Evolutionary conservation across 2,329 filamentous ascomycete genomes (phyloP), one percentile per base, ranked within the genome.

Genomic region (Monosporascus sp.): DNA sequence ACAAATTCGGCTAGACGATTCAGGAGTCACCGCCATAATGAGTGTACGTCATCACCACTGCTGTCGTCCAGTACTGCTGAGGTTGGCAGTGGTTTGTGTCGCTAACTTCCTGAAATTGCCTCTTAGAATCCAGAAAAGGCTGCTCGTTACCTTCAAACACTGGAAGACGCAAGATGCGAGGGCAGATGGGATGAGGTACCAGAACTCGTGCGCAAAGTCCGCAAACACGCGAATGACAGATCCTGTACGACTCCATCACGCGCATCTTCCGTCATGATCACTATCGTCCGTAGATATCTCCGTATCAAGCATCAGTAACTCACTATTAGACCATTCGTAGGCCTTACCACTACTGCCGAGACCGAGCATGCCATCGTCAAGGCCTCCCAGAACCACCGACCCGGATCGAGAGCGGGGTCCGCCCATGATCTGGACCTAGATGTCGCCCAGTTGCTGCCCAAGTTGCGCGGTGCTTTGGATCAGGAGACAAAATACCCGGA

Each of bases 171-270:
- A 60, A 88, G 94, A 66, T 96, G 91, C 72, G 86, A 93, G 65
- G 91, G 88, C 50, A 86, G 86, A 70, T 99, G 94, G 94, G 79
- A 85, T 61, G 84, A 89, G 31, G 82, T 97, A 31, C 90, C 90
- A 26, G 93, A 97, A 74, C 81, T 96, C 59, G 86, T 94, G 64
- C 85, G 93, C 69, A 99, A 99, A 74, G 82, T 97, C 66, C 88
- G 88, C 66, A 97, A 99, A 73, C 93, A 99, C 80, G 90, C 91
- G 63, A 87, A 91, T 41, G 83, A 89, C 56, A 84, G 90, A 71
- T 83, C 83, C 73, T 96, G 93, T 97, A 86, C 64, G 83, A 67
- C 59, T 53, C 56, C 49, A 55, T 47, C 44, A 50, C 54, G 52
- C 46, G 46, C 52, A 43, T 27, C 36, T n/a, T 47, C 48, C 34